phyloP scores from a whole-genome alignment of 2,329 filamentous ascomycete genomes.

The Aureobasidium sp. region DNA sequence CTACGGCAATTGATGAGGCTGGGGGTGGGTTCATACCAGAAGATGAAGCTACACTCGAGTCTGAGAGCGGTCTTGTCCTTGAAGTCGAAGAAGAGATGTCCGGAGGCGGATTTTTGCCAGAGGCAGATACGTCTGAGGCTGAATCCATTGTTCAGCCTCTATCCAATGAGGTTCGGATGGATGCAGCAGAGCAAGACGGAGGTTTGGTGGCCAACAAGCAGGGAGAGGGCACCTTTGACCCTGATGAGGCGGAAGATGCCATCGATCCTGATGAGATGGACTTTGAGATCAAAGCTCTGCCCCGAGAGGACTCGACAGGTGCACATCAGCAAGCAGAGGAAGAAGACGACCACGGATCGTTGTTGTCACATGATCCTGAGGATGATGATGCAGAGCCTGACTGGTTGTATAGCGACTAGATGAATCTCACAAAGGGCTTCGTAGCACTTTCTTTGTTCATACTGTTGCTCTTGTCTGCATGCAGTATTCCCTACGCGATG shows the following conservation, averaged over 20 bases:
- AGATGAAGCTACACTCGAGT: constrained; percentile 12
- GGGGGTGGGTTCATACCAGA: constrained; percentile 29
- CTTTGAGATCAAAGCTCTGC: not conserved
- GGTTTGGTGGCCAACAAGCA: constrained; percentile 16
- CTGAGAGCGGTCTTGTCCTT: constrained; percentile 19
- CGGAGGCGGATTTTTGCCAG: constrained; percentile 21
- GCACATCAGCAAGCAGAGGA: constrained; percentile 1
- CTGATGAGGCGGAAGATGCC: constrained; percentile 22
- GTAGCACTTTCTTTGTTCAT: not conserved
- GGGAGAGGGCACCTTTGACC: constrained; percentile 16
- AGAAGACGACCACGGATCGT: constrained; percentile 40
- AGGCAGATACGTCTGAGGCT: constrained; percentile 7
- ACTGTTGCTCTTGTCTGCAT: not conserved
- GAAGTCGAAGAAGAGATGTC: constrained; percentile 1
- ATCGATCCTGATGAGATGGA: constrained; percentile 26
- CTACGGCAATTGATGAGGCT: not conserved
- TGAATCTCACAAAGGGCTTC: not conserved
- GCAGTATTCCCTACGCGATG: not conserved
- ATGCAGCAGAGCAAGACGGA: constrained; percentile 16
- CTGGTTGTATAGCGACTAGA: constrained; percentile 40
- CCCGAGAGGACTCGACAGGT: not conserved
- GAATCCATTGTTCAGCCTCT: not conserved
- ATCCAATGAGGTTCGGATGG: not conserved
- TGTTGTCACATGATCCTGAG: constrained; percentile 56
- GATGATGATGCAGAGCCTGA: constrained; percentile 60